These are phyloP conservation scores for Globisporangium nunn DNA, from an alignment of 352 stramenopile genomes.

Conservation along the genomic window DNA sequence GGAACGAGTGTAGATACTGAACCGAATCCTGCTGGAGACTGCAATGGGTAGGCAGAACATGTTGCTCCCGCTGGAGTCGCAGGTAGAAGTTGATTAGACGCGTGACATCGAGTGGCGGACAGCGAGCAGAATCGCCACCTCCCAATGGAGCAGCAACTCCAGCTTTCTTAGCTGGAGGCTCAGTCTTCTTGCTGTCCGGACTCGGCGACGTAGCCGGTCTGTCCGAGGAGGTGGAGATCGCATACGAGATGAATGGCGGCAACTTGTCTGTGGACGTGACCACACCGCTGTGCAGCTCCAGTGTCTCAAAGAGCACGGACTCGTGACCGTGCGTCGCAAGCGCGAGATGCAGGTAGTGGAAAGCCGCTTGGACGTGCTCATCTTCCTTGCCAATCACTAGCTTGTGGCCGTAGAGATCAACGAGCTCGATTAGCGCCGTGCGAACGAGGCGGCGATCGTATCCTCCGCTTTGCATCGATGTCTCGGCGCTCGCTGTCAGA, in stretches of 20 bases:
- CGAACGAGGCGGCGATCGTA: constrained; percentile 55
- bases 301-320: constrained; percentile 41
- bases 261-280: constrained; percentile 39
- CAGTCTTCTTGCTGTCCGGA: constrained; percentile 2
- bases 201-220: neutral
- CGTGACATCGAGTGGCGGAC: constrained; percentile 9
- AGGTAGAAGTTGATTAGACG: constrained; percentile 62
- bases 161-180: constrained; percentile 2
- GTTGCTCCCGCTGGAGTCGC: constrained; percentile 33
- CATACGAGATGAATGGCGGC: constrained; percentile 27
- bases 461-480: constrained; percentile 32
- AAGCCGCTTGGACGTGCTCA: constrained; percentile 56
- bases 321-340: constrained; percentile 35
- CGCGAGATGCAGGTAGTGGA: constrained; percentile 60
- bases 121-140: constrained; percentile 1
- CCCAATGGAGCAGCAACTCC: constrained; percentile 2
- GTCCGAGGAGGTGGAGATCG: constrained; percentile 19
- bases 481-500: constrained; percentile 28
- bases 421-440: constrained; percentile 48
- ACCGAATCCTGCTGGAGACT: constrained; percentile 26
- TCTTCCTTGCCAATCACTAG: constrained; percentile 32
- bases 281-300: constrained; percentile 48
- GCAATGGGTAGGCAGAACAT: constrained; percentile 29
- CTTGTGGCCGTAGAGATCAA: constrained; percentile 50
- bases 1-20: constrained; percentile 43